Percentiles rank a stretch among this genome's conserved stretches.
phyloP scores from a whole-genome alignment of 2,329 filamentous ascomycete genomes.

The Microsporum audouinii region DNA sequence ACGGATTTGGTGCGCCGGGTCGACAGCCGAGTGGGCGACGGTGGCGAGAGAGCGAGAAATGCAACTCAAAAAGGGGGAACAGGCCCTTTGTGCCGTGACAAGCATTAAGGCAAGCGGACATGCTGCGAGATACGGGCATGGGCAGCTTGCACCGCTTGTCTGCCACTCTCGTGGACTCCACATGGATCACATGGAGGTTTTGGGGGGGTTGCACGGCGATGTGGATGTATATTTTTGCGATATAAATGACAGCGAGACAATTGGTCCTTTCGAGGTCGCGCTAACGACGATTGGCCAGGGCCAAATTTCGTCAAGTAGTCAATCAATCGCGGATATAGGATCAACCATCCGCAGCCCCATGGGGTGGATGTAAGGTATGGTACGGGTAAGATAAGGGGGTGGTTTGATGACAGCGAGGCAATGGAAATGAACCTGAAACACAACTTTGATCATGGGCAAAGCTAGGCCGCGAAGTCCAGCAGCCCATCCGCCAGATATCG shows the following conservation, averaged over 20 bases:
- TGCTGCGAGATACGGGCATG: neutral
- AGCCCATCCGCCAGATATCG: neutral
- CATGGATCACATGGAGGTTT: slow-evolving; percentile 4
- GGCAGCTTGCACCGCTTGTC: neutral
- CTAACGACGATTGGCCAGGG: neutral
- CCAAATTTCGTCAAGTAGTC: neutral
- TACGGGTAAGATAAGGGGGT: neutral
- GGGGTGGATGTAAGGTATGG: neutral
- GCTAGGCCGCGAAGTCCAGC: neutral
- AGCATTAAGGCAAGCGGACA: neutral
- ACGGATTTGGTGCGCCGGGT: neutral
- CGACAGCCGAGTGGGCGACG: neutral
- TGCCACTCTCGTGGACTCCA: slow-evolving; percentile 1
- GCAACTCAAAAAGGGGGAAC: neutral
- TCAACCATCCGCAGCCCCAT: neutral
- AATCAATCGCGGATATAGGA: slow-evolving; percentile 1
- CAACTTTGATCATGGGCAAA: neutral
- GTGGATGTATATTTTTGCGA: neutral
- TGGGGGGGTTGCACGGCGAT: neutral
- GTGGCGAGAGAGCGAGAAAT: neutral
- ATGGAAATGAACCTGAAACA: neutral
- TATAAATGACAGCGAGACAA: neutral
- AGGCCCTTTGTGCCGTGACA: neutral
- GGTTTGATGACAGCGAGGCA: neutral
- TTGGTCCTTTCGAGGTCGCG: neutral